These are phyloP conservation scores for Penstemon barbatus DNA, from an alignment of 257 asterid genomes.

Conservation along the genomic window DNA sequence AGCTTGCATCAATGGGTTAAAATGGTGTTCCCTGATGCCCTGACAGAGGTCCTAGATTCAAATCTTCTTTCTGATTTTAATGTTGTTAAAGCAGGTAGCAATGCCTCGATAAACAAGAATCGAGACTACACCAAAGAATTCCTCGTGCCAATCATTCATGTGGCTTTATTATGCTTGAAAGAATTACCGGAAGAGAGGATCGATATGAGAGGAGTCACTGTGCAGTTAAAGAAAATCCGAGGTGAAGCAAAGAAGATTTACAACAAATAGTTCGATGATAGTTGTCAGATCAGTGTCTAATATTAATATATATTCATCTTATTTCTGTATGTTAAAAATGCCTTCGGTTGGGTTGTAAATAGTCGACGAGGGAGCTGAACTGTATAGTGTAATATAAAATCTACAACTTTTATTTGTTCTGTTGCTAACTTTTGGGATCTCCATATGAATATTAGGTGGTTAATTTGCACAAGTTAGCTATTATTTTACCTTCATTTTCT, in stretches of 20 bases:
- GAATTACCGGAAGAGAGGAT: conserved; percentile 38
- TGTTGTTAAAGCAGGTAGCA: background rate
- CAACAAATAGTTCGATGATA: background rate
- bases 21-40: conserved; percentile 31
- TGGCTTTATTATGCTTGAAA: conserved; percentile 38
- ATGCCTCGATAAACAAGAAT: conserved; percentile 3
- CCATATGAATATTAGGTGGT: too few relatives aligned
- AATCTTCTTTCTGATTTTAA: conserved; percentile 21
- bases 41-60: conserved; percentile 34
- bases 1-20: conserved; percentile 45
- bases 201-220: conserved; percentile 27
- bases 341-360: too few relatives aligned
- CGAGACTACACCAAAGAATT: conserved; percentile 3
- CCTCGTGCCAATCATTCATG: conserved; percentile 20
- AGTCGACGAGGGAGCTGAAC: background rate
- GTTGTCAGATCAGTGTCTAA: background rate
- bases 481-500: too few relatives aligned
- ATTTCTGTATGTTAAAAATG: background rate
- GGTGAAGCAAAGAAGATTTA: conserved; percentile 20
- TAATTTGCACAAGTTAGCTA: too few relatives aligned
- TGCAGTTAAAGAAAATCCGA: conserved; percentile 35
- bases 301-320: background rate
- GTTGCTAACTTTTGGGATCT: too few relatives aligned
- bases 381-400: too few relatives aligned
- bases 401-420: too few relatives aligned